Percentiles rank a stretch among this genome's conserved stretches.
These are phyloP conservation scores for Podaxis pistillaris DNA, from an alignment of 768 basidiomycete genomes.

Conservation along the genomic window DNA sequence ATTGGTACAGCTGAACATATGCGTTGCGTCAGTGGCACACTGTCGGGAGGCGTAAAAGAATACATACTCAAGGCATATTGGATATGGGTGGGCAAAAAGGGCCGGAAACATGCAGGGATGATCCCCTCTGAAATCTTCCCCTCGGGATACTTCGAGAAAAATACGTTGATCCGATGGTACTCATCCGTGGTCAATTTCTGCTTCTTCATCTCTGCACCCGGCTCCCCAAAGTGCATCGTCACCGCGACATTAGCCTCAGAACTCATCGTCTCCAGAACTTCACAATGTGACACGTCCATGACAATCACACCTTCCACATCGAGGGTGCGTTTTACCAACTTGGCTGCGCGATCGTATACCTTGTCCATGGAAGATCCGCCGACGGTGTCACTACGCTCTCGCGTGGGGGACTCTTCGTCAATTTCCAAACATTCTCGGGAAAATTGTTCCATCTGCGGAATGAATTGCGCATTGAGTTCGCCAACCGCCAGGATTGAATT, in stretches of 20 bases:
- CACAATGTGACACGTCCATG: slow-evolving; percentile 89
- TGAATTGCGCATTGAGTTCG: neutral
- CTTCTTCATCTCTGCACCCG: slow-evolving; percentile 47
- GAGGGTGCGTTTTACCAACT: slow-evolving; percentile 84
- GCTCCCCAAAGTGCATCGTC: slow-evolving; percentile 68
- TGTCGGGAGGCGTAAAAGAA: neutral
- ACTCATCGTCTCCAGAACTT: slow-evolving; percentile 73
- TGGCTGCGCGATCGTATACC: slow-evolving; percentile 88
- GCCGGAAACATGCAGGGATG: slow-evolving; percentile 77
- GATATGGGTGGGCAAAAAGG: slow-evolving; percentile 77
- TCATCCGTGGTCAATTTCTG: slow-evolving; percentile 66
- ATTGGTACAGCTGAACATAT: slow-evolving; percentile 72
- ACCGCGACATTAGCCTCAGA: slow-evolving; percentile 64
- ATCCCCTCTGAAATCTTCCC: slow-evolving; percentile 87
- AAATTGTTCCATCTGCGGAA: slow-evolving; percentile 87
- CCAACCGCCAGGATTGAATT: neutral
- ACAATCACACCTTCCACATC: slow-evolving; percentile 92
- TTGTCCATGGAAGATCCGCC: slow-evolving; percentile 69
- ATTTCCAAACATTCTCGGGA: slow-evolving; percentile 93
- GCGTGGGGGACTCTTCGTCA: slow-evolving; percentile 53
- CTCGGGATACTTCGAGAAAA: slow-evolving; percentile 78
- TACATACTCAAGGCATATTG: slow-evolving; percentile 85
- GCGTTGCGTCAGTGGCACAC: neutral
- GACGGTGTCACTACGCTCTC: slow-evolving; percentile 32
- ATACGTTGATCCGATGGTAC: slow-evolving; percentile 70